A percentile compares a stretch with the other conserved stretches of the same genome.
Evolutionary conservation across 164 flowering plant genomes (phyloP).

Genomic region (Nymphaea thermarum): DNA sequence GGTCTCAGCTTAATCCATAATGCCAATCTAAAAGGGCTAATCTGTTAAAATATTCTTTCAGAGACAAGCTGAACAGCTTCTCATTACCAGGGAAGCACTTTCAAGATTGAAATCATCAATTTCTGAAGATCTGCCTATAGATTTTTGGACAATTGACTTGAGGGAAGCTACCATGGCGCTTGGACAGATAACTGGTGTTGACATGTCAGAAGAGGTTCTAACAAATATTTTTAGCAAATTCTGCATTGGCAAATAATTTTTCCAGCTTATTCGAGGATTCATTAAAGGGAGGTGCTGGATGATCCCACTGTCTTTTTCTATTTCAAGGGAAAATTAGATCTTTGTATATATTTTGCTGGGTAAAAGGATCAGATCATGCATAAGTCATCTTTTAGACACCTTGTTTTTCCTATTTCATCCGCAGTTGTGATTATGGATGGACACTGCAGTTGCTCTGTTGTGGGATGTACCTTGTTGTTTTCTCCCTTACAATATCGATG

Average conservation of each 20-base stretch:
- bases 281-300: too few relatives aligned
- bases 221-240: slow-evolving; percentile 83
- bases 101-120: slow-evolving; percentile 56
- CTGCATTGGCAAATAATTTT: slow-evolving; percentile 68
- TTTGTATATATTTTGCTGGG: too few relatives aligned
- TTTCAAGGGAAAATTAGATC: too few relatives aligned
- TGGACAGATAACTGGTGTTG: slow-evolving; percentile 86
- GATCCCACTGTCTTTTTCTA: too few relatives aligned
- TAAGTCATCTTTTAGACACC: too few relatives aligned
- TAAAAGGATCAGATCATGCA: too few relatives aligned
- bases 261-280: not conserved
- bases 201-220: slow-evolving; percentile 85
- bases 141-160: slow-evolving; percentile 93
- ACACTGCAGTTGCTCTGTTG: too few relatives aligned
- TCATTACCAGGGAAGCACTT: slow-evolving; percentile 72
- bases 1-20: not conserved
- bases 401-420: too few relatives aligned
- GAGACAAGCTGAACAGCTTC: slow-evolving; percentile 94
- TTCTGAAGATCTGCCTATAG: slow-evolving; percentile 65
- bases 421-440: too few relatives aligned
- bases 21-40: not conserved
- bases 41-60: slow-evolving; percentile 13
- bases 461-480: too few relatives aligned
- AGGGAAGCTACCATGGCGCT: slow-evolving; percentile 85
- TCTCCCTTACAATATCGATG: too few relatives aligned